These are phyloP conservation scores for Colletotrichum siamense DNA, from an alignment of 2,329 filamentous ascomycete species.

Conservation along the genomic window DNA sequence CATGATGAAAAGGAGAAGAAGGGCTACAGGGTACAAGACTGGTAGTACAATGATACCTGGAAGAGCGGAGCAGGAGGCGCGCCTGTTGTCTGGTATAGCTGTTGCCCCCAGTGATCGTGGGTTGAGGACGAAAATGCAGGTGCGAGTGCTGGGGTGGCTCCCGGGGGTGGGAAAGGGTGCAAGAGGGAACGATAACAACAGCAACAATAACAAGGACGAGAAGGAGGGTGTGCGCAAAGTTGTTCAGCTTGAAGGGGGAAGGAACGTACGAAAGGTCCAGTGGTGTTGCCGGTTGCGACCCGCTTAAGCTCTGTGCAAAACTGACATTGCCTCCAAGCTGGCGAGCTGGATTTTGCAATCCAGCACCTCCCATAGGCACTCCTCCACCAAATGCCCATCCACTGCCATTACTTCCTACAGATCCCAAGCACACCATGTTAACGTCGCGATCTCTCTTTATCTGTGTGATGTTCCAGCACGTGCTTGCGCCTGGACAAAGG, in stretches of 20 bases:
- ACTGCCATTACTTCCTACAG: constrained; percentile 53
- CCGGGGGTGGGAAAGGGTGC: not conserved
- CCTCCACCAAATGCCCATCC: constrained; percentile 69
- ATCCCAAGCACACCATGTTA: constrained; percentile 26
- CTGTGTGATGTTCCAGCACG: not conserved
- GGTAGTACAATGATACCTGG: not conserved
- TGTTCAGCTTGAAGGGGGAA: constrained; percentile 2
- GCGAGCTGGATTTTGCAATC: constrained; percentile 57
- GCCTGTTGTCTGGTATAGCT: not conserved
- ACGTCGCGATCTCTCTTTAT: constrained; percentile 15
- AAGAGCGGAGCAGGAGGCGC: not conserved
- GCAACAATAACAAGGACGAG: not conserved
- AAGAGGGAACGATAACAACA: not conserved
- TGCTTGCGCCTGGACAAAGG: not conserved
- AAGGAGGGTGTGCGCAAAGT: not conserved
- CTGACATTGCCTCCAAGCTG: constrained; percentile 66
- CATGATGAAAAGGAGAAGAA: not conserved
- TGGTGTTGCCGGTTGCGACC: constrained; percentile 66
- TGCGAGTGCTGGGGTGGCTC: not conserved
- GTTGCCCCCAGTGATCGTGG: not conserved
- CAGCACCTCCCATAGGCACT: constrained; percentile 64
- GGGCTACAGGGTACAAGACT: not conserved
- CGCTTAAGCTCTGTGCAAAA: constrained; percentile 70
- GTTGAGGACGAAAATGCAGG: not conserved
- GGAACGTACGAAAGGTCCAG: constrained; percentile 69